phyloP scores from a whole-genome alignment of 306 rosid genomes.

The Heteromeles arbutifolia region DNA sequence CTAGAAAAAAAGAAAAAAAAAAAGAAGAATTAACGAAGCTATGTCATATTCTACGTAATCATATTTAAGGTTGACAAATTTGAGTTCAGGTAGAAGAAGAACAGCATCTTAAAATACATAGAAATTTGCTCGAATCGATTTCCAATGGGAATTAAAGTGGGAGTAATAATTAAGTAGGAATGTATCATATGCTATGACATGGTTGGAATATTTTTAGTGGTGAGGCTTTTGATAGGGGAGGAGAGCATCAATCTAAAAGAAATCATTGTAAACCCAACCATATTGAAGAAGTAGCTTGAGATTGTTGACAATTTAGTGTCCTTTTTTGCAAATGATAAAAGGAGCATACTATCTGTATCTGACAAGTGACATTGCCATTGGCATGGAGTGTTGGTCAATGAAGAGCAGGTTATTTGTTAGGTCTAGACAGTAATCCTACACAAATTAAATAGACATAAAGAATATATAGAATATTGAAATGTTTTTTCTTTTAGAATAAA shows the following conservation, averaged over 20 bases:
- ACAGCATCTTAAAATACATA: neutral
- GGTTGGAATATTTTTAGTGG: slow-evolving; percentile 8
- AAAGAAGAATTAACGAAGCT: neutral
- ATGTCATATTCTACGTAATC: neutral
- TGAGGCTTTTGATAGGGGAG: neutral
- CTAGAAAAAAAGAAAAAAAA: too few species aligned
- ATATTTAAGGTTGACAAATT: neutral
- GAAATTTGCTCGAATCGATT: too few species aligned
- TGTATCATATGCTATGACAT: too few species aligned
- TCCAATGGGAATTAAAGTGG: slow-evolving; percentile 4
- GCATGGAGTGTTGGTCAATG: slow-evolving; percentile 13
- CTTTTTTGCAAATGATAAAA: slow-evolving; percentile 1
- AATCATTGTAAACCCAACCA: neutral
- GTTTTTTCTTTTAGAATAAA: neutral
- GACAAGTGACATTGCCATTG: neutral
- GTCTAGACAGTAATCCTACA: slow-evolving; percentile 4
- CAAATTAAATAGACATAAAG: neutral
- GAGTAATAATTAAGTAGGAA: neutral
- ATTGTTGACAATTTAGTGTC: slow-evolving; percentile 25
- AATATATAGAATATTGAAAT: neutral
- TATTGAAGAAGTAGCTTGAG: slow-evolving; percentile 8
- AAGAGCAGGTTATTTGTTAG: slow-evolving; percentile 21
- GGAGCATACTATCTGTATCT: neutral
- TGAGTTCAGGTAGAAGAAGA: neutral
- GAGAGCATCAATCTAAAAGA: neutral